Evolutionary conservation across 225 moss, liverwort and hornwort genomes (phyloP), one percentile per base, ranked within the genome.

Genomic region (Asterella californica): DNA sequence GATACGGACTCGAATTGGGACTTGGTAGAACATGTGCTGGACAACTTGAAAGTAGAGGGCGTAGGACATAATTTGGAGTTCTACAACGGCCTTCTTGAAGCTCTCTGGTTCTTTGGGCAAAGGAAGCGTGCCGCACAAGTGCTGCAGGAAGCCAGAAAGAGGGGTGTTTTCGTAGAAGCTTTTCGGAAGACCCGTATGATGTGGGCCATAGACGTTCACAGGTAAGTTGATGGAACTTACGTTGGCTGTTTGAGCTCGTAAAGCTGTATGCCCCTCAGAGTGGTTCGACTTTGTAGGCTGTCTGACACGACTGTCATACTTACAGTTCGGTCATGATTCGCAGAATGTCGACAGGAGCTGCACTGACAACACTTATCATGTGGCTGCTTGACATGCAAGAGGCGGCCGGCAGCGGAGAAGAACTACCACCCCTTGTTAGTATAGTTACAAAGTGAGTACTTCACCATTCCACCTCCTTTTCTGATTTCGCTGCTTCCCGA

Each of bases 301-400:
- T 24, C 61, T 67, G 10, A 10, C 34, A 19, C 10, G 65, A 33
- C 10, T 29, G 10, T 67, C 18, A 17, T 32, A 11, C 30, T 15
- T 14, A 0, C 1, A 36, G 10, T 21, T 59, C 59, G 14, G 9
- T 50, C 17, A 21, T 70, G 72, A 64, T 81, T 27, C 27, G 66
- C 88, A 99, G 97, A 86, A 99, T 99, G 99, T 93, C 92, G 37
- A 90, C 91, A 48, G 99, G 99, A 76, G 92, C 95, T 75, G 95
- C 99, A 48, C 85, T 95, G 87, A 91, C 90, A 61, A 90, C 99
- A 21, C 90, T 99, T 1, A 80, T 90, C 76, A 63, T 93, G 69
- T 99, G 99, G 99, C 85, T 99, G 67, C 83, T 79, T 74, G 92
- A 93, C 68, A 87, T 99, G 89, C 89, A 85, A 88, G 74, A 79